Base-by-base conservation (phyloP, 805 yeast species). In the Schizosaccharomyces octosporus region DNA sequence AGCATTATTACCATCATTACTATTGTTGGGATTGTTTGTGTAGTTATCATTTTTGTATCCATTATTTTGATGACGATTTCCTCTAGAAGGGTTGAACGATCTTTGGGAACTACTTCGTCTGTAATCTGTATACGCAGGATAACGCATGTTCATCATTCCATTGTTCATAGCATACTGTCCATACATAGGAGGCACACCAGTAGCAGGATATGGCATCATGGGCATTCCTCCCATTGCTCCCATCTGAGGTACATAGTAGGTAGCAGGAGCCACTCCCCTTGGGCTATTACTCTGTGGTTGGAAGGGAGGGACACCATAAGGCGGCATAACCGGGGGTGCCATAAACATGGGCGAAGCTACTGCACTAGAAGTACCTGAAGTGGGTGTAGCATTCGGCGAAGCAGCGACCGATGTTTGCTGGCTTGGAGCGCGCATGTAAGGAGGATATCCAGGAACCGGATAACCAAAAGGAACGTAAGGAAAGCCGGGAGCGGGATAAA, bases 161-260 rank as follows among this genome's bases (percentile, higher is more conserved):
- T 21, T 21, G 27, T 51, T 51, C 31, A 29, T 21, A 29, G 57
- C 36, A 29, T 51, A 51, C 31, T 21, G 36, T 17, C 57, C 57
- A 29, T 51, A 51, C 57, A 51, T 51, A 51, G 57, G 57, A 24
- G 57, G 57, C 13, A 51, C 57, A 29, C 57, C 57, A 51, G 4
- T 51, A 11, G 27, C 27, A 19, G 36, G 19, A 29, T 51, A 51
- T 11, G 57, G 15, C 57, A 29, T 29, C 31, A 51, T 51, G 11
- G 27, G 21, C 27, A 21, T n/a, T 45, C 31, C 57, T 24, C 57
- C 57, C 27, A 21, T n/a, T 45, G 15, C 57, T 24, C 57, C 57
- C 36, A 29, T 51, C n/a, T 21, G 57, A 29, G 57, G 57, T 9
- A 51, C 57, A 51, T 19, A 51, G n/a, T 51, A 51, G 27, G 36